phyloP scores from a whole-genome alignment of 345 rosid species.

The Brassica juncea region DNA sequence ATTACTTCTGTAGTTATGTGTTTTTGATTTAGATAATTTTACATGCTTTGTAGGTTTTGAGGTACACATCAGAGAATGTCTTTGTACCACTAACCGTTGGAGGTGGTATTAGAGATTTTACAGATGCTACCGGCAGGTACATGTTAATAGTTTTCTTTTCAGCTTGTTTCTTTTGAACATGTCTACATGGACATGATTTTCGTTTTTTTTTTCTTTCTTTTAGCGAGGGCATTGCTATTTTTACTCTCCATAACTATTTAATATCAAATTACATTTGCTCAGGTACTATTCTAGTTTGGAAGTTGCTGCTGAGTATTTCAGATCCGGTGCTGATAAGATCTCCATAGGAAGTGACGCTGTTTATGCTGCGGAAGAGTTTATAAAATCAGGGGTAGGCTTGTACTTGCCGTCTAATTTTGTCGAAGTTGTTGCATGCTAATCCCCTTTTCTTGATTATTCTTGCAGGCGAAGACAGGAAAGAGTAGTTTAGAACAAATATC shows the following conservation, averaged over 20 bases:
- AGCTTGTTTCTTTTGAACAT: conserved; percentile 14
- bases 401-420: not conserved
- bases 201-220: not conserved
- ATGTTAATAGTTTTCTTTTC: conserved; percentile 5
- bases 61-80: conserved; percentile 87
- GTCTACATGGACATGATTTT: not conserved
- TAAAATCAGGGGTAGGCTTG: conserved; percentile 70
- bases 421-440: not conserved
- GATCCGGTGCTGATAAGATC: conserved; percentile 96
- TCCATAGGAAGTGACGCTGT: conserved; percentile 98
- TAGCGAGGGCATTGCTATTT: not conserved
- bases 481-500: conserved; percentile 95
- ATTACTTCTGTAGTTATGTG: conserved; percentile 1
- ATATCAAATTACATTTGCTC: conserved; percentile 22
- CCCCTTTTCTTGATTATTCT: not conserved
- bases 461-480: conserved; percentile 78
- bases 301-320: conserved; percentile 95
- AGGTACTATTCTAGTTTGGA: conserved; percentile 97
- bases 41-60: conserved; percentile 64
- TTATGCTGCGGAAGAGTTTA: conserved; percentile 83
- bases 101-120: conserved; percentile 97
- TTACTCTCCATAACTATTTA: not conserved
- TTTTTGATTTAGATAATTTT: conserved; percentile 2
- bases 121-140: conserved; percentile 95
- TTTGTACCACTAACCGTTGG: conserved; percentile 98